phyloP scores from a whole-genome alignment of 2,329 filamentous ascomycete species.

The Metarhizium sp. region DNA sequence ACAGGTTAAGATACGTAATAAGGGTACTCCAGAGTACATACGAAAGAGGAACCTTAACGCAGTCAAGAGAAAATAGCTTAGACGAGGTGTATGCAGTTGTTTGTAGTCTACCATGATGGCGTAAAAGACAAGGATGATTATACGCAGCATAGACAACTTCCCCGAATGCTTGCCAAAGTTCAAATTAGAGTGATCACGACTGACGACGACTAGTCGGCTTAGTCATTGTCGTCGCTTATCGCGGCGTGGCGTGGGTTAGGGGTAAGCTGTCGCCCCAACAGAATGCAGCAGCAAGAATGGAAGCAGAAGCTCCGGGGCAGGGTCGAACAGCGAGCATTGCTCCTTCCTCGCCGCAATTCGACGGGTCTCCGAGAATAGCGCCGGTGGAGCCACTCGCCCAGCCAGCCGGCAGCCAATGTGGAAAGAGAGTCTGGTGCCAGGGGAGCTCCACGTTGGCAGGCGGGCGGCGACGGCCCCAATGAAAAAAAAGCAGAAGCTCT shows the following conservation, averaged over 20 bases:
- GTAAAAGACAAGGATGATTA: no score
- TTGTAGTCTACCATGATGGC: no score
- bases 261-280: background rate
- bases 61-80: no score
- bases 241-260: background rate
- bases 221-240: background rate
- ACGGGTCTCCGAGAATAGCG: slow-evolving; percentile 8
- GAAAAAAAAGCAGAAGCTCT: slow-evolving; percentile 8
- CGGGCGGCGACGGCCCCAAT: background rate
- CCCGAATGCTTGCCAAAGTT: no score
- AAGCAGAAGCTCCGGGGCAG: background rate
- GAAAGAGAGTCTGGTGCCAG: background rate
- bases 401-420: background rate
- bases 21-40: no score
- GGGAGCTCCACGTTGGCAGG: slow-evolving; percentile 4
- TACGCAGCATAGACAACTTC: no score
- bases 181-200: no score
- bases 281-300: background rate
- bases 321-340: no score
- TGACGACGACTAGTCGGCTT: background rate
- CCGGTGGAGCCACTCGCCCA: slow-evolving; percentile 4
- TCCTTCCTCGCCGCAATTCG: slow-evolving; percentile 1
- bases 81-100: no score
- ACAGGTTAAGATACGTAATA: no score
- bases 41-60: no score